A percentile compares a stretch with the other conserved stretches of the same genome.
These are phyloP conservation scores for Knoxia roxburghii DNA, from an alignment of 257 asterid species.

Conservation along the genomic window DNA sequence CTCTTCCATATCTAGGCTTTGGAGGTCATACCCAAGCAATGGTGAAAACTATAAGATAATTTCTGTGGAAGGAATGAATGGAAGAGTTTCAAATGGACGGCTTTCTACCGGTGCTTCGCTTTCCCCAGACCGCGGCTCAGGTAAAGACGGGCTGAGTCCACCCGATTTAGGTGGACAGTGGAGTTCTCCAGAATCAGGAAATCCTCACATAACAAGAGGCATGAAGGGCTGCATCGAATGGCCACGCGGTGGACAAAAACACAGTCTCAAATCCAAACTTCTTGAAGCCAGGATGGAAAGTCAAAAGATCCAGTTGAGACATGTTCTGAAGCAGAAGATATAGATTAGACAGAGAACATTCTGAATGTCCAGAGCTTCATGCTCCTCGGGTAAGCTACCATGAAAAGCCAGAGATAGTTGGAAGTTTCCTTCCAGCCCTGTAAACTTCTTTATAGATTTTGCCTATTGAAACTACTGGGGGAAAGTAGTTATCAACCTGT, in stretches of 20 bases:
- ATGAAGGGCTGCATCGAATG: slow-evolving; percentile 91
- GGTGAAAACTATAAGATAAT: slow-evolving; percentile 48
- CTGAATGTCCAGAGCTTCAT: not conserved
- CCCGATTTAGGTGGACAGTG: slow-evolving; percentile 51
- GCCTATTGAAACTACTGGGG: slow-evolving; percentile 13
- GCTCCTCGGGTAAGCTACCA: not conserved
- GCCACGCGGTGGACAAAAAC: slow-evolving; percentile 61
- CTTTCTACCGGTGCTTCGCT: slow-evolving; percentile 31
- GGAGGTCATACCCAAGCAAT: slow-evolving; percentile 46
- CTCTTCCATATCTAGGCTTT: slow-evolving; percentile 47
- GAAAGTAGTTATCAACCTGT: slow-evolving; percentile 3
- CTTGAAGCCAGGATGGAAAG: slow-evolving; percentile 83
- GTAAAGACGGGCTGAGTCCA: slow-evolving; percentile 45
- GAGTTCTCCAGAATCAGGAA: slow-evolving; percentile 60
- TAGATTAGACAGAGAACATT: slow-evolving; percentile 15
- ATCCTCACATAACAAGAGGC: slow-evolving; percentile 57
- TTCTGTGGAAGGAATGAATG: slow-evolving; percentile 33
- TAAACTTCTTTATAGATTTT: not conserved
- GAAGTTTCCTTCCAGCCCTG: not conserved
- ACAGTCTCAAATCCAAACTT: slow-evolving; percentile 65
- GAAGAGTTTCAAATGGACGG: slow-evolving; percentile 33
- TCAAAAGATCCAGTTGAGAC: slow-evolving; percentile 83
- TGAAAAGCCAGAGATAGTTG: not conserved
- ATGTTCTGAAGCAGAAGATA: slow-evolving; percentile 84
- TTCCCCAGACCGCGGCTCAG: slow-evolving; percentile 49